phyloP scores from a whole-genome alignment of 306 rosid species.

The Vicia villosa region DNA sequence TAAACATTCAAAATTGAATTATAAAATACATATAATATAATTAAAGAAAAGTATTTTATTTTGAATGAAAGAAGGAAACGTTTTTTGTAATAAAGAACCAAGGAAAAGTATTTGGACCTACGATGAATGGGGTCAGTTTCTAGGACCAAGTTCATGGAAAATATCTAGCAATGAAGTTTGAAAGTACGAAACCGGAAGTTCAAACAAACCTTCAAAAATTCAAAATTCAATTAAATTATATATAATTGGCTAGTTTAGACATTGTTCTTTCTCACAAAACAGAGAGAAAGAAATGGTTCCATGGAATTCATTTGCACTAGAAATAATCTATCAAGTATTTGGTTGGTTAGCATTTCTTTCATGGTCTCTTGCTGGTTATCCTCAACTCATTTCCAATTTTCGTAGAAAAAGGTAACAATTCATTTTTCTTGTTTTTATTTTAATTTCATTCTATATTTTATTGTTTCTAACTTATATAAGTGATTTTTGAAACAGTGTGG shows the following conservation, averaged over 20 bases:
- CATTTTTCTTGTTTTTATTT: background rate
- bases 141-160: no score
- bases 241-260: background rate
- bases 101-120: no score
- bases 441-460: background rate
- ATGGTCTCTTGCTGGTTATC: conserved; percentile 65
- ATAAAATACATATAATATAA: no score
- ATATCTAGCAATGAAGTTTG: no score
- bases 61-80: no score
- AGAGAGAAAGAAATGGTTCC: conserved; percentile 47
- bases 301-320: conserved; percentile 74
- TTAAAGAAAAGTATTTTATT: no score
- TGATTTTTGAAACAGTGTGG: conserved; percentile 55
- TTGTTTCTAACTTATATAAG: background rate
- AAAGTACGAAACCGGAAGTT: no score
- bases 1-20: background rate
- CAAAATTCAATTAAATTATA: no score
- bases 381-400: conserved; percentile 76
- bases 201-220: no score
- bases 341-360: conserved; percentile 77
- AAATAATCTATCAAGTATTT: conserved; percentile 53
- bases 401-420: conserved; percentile 67
- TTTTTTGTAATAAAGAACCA: no score
- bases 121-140: no score
- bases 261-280: background rate